Conservation (phyloP, 192 early-diverging fungal genomes). For the Umbelopsis vinacea region DNA sequence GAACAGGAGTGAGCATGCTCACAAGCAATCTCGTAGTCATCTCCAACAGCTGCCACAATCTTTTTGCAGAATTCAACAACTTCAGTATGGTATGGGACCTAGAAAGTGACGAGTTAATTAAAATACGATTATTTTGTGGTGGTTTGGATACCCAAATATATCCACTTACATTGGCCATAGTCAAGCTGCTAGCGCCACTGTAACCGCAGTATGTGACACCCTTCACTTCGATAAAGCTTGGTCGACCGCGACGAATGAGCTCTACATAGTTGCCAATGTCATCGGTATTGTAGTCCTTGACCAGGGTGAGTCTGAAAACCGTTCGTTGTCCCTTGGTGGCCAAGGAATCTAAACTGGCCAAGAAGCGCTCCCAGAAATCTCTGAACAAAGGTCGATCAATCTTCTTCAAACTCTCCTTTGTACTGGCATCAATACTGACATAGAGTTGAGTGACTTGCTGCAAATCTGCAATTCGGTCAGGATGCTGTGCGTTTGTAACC, state of each 20-base stretch:
- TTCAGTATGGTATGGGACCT: constrained; percentile 57
- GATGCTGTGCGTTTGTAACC: constrained; percentile 80
- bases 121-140: no score
- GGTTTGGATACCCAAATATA: no score
- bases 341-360: constrained; percentile 64
- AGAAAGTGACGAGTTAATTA: neutral
- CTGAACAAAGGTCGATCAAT: constrained; percentile 76
- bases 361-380: constrained; percentile 80
- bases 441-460: constrained; percentile 77
- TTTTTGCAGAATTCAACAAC: constrained; percentile 68
- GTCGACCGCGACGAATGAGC: constrained; percentile 63
- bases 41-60: constrained; percentile 55
- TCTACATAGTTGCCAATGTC: constrained; percentile 70
- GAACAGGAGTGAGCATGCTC: constrained; percentile 74
- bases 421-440: constrained; percentile 75
- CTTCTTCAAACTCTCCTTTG: constrained; percentile 75
- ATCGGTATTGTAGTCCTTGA: constrained; percentile 73
- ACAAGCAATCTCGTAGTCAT: constrained; percentile 70
- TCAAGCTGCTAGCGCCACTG: constrained; percentile 63
- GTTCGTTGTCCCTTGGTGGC: constrained; percentile 73
- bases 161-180: constrained; percentile 76
- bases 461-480: constrained; percentile 62
- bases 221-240: constrained; percentile 78
- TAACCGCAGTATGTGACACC: constrained; percentile 80
- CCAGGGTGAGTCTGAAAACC: constrained; percentile 74